A percentile compares a stretch with the other conserved stretches of the same genome.
phyloP scores from a whole-genome alignment of 2,329 filamentous ascomycete species.

The Colletotrichum melonis region DNA sequence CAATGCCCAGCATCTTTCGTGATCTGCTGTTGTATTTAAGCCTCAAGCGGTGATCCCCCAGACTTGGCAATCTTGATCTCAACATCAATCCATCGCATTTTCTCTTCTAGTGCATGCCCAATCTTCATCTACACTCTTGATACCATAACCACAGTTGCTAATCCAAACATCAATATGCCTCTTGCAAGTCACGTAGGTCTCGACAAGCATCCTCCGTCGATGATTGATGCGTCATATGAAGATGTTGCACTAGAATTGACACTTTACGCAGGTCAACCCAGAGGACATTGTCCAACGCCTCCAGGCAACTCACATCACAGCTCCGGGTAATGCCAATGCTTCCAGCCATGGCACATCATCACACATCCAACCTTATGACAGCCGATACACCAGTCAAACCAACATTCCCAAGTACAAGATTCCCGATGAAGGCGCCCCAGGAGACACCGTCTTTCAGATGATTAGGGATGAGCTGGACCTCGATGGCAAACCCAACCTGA shows the following conservation, averaged over 20 bases:
- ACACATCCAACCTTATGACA: constrained; percentile 68
- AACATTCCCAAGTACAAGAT: constrained; percentile 70
- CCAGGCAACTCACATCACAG: constrained; percentile 54
- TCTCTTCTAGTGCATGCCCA: not conserved
- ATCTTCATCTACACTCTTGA: not conserved
- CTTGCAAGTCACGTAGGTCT: constrained; percentile 33
- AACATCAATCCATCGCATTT: not conserved
- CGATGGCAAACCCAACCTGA: constrained; percentile 75
- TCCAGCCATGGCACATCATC: constrained; percentile 54
- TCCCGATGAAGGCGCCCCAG: constrained; percentile 66
- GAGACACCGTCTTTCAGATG: constrained; percentile 74
- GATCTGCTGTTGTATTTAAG: constrained; percentile 25
- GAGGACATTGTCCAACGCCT: constrained; percentile 66
- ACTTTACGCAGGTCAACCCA: constrained; percentile 57
- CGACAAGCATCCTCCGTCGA: not conserved
- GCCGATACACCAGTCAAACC: constrained; percentile 63
- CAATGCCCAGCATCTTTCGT: not conserved
- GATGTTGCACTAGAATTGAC: not conserved
- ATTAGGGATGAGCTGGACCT: constrained; percentile 72
- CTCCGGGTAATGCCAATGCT: constrained; percentile 46
- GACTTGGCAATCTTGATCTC: not conserved
- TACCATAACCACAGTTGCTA: not conserved
- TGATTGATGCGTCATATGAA: not conserved
- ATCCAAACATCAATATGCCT: constrained; percentile 24
- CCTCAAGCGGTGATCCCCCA: not conserved